Evolutionary conservation across 176 grass and related monocot genomes (phyloP).

Genomic region (Oryza meridionalis): DNA sequence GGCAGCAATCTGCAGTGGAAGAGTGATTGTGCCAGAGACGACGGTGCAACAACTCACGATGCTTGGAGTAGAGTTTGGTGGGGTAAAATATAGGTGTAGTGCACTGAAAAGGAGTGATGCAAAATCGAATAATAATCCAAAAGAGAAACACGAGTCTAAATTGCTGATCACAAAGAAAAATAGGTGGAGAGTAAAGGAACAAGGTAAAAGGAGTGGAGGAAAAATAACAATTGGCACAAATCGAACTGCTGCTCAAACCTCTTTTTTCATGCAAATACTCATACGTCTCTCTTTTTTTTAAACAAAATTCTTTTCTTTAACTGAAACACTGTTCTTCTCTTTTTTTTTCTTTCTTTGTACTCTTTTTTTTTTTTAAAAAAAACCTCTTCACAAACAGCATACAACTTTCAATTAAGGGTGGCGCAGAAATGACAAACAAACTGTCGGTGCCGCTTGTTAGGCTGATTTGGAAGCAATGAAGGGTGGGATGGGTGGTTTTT

Average conservation of each 20-base stretch:
- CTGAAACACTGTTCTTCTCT: no score
- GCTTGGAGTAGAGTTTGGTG: background rate
- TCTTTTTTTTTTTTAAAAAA: background rate
- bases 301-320: no score
- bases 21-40: background rate
- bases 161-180: conserved; percentile 29
- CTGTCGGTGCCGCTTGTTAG: background rate
- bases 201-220: background rate
- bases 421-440: background rate
- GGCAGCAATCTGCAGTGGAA: background rate
- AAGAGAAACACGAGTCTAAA: conserved; percentile 2
- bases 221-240: background rate
- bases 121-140: conserved; percentile 35
- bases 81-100: background rate
- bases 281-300: no score
- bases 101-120: conserved; percentile 15
- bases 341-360: no score
- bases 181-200: background rate
- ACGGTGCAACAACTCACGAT: background rate
- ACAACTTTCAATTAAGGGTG: conserved; percentile 17
- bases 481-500: background rate
- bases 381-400: background rate
- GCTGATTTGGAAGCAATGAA: background rate
- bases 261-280: background rate
- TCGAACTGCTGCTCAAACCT: background rate